phyloP scores from a whole-genome alignment of 345 rosid genomes.

The Xanthoceras sorbifolium region DNA sequence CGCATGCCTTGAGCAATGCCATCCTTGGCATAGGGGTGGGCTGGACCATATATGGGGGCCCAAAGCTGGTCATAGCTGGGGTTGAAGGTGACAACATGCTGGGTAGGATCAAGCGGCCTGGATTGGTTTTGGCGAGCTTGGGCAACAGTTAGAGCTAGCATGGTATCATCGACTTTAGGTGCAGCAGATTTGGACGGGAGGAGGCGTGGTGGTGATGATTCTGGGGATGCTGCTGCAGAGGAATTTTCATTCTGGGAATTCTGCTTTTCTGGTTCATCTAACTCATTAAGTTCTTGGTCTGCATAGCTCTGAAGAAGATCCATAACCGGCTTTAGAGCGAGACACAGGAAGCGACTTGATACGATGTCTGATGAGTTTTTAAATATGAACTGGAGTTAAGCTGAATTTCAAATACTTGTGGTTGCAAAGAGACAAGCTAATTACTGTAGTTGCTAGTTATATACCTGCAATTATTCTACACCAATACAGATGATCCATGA shows the following conservation, averaged over 20 bases:
- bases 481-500: too few relatives aligned
- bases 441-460: neutral
- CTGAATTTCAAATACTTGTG: neutral
- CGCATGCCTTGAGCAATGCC: conserved; percentile 98
- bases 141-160: conserved; percentile 76
- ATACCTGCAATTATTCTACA: conserved; percentile 8
- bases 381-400: neutral
- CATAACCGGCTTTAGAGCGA: conserved; percentile 27
- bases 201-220: conserved; percentile 79
- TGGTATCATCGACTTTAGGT: conserved; percentile 90
- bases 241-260: conserved; percentile 36
- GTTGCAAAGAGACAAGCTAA: neutral
- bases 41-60: conserved; percentile 87
- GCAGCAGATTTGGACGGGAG: conserved; percentile 79
- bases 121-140: conserved; percentile 53
- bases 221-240: conserved; percentile 42
- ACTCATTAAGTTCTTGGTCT: conserved; percentile 40
- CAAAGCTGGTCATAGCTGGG: conserved; percentile 91
- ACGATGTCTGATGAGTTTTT: neutral
- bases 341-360: neutral
- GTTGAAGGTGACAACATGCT: conserved; percentile 71
- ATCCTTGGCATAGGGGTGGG: conserved; percentile 92
- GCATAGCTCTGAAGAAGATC: conserved; percentile 53
- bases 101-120: conserved; percentile 76
- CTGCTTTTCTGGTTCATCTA: conserved; percentile 19